Evolutionary conservation across 1,284 basidiomycete genomes (phyloP), one percentile per base, ranked within the genome.

Genomic region (Spongispora temasekensis): DNA sequence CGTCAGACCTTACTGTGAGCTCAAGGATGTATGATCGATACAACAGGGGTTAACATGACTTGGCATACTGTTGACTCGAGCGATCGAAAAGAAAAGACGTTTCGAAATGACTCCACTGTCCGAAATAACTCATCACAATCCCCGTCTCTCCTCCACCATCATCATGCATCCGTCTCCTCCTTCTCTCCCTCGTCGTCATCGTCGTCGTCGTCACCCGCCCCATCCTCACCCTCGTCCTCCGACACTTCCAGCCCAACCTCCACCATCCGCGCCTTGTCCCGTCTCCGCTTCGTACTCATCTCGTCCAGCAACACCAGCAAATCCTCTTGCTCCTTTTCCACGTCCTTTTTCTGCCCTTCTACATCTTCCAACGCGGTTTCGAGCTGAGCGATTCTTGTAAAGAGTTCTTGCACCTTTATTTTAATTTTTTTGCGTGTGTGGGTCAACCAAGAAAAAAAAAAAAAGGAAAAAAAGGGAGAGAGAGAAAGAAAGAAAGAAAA

Each of bases 311-410:
- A 78, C 0, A 99, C 95, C 2, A 99, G 81, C 58, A 99, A 74
- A 75, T 98, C 95, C 73, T 97, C 95, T 70, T 97, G 94, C 72
- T 98, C 95, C 77, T 95, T 96, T 73, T 93, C 90, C 27, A 88
- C 85, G n/a, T 96, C 94, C 64, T 84, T 85, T 51, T 83, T 81
- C 71, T 89, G 90, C 59, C 80, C 81, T 66, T 89, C 84, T 25
- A 88, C 82, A 2, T 75, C 77, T 52, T 81, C 77, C 6, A 93
- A 71, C 51, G 88, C 76, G 13, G 74, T 70, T 21, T 82, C 78
- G 25, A 91, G 74, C 2, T 76, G 40, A 2, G 74, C 67, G 9
- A 86, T 68, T 63, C 3, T 68, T 71, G 44, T 79, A 78, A 48
- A 87, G 71, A n/a, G 30, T 76, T 71, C 12, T 76, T 65, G 40